Percentiles rank a stretch among this genome's conserved stretches.
These are phyloP conservation scores for Drechslerella coelobrocha DNA, from an alignment of 2,329 filamentous ascomycete species.

Conservation along the genomic window DNA sequence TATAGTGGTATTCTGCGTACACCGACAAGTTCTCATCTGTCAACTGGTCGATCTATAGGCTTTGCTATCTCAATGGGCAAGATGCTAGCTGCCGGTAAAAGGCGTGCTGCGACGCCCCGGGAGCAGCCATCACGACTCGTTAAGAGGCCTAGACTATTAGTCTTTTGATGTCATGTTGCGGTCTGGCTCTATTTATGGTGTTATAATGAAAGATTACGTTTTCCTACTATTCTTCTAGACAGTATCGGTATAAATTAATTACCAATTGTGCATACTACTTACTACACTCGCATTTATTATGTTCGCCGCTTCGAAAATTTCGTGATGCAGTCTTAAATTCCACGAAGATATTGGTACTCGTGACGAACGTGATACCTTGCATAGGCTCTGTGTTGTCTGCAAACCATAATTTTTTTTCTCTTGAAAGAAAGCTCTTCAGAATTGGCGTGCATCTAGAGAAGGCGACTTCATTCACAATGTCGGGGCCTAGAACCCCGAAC, in stretches of 20 bases:
- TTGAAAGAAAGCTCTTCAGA: neutral
- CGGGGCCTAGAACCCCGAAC: constrained; percentile 39
- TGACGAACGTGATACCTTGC: neutral
- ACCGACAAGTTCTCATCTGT: neutral
- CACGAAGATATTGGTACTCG: too few species aligned
- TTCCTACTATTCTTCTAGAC: too few species aligned
- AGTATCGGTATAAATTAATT: too few species aligned
- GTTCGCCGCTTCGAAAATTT: too few species aligned
- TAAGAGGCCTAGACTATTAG: constrained; percentile 10
- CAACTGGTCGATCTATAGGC: neutral
- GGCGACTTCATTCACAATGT: constrained; percentile 15
- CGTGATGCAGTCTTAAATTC: too few species aligned
- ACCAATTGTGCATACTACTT: too few species aligned
- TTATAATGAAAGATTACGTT: neutral
- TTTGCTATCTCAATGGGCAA: constrained; percentile 1
- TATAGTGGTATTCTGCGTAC: too few species aligned
- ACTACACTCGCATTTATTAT: too few species aligned
- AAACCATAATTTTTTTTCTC: constrained; percentile 5
- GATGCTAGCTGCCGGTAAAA: constrained; percentile 2
- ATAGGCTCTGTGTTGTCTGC: constrained; percentile 26
- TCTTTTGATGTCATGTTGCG: constrained; percentile 19
- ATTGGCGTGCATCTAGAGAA: neutral
- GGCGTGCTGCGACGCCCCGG: neutral
- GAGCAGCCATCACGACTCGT: constrained; percentile 6
- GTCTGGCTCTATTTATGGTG: neutral